Evolutionary conservation across 495 filamentous ascomycete genomes (phyloP).

Genomic region (Symbiotaphrina buchneri): DNA sequence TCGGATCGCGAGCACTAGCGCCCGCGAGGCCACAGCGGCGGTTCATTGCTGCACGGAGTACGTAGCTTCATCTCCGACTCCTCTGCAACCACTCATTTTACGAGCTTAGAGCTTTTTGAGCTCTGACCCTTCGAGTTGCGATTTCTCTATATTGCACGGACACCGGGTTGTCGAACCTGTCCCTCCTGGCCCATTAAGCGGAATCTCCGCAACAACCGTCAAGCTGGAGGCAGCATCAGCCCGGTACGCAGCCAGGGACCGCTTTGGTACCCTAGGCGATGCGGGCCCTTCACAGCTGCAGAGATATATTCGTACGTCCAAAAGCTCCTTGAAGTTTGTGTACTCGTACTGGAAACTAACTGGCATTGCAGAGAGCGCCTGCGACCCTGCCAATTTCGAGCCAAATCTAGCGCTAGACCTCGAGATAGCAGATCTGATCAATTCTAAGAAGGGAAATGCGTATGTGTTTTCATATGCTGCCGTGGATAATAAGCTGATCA

Average conservation of each 20-base stretch:
- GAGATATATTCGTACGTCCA: slow-evolving; percentile 58
- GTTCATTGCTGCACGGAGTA: too few relatives aligned
- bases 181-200: too few relatives aligned
- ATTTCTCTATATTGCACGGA: too few relatives aligned
- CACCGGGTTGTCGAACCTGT: too few relatives aligned
- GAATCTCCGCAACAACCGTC: too few relatives aligned
- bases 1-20: too few relatives aligned
- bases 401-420: slow-evolving; percentile 90
- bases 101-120: too few relatives aligned
- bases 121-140: too few relatives aligned
- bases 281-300: slow-evolving; percentile 67
- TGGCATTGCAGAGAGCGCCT: slow-evolving; percentile 46
- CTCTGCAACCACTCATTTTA: too few relatives aligned
- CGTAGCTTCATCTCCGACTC: too few relatives aligned
- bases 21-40: too few relatives aligned
- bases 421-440: slow-evolving; percentile 91
- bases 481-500: not conserved
- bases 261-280: slow-evolving; percentile 66
- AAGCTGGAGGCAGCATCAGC: slow-evolving; percentile 85
- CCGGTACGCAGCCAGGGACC: slow-evolving; percentile 86
- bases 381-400: slow-evolving; percentile 90
- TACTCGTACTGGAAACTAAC: not conserved
- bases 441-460: slow-evolving; percentile 92
- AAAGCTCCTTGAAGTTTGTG: not conserved
- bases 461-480: slow-evolving; percentile 16